Percentiles rank a stretch among this genome's conserved stretches.
phyloP scores from a whole-genome alignment of 1,284 basidiomycete species.

The Cutaneotrichosporon dermatis region DNA sequence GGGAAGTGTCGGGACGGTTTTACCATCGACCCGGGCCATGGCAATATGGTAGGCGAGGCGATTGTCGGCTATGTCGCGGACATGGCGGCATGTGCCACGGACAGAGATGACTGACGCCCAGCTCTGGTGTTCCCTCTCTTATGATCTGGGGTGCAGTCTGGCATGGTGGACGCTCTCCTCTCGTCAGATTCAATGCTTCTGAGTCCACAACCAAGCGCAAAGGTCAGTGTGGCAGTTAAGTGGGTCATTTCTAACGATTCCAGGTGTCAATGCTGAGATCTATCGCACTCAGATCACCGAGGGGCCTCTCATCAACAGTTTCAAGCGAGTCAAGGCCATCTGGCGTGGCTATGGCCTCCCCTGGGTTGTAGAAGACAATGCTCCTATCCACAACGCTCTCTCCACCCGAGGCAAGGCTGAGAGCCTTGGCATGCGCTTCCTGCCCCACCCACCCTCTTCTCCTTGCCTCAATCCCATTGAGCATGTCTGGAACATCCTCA shows the following conservation, averaged over 20 bases:
- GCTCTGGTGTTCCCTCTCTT: not conserved
- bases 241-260: not conserved
- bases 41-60: too few species aligned
- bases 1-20: too few species aligned
- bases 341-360: not conserved
- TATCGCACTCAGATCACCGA: conserved; percentile 10
- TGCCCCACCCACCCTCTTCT: not conserved
- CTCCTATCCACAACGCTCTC: not conserved
- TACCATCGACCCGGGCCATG: too few species aligned
- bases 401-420: not conserved
- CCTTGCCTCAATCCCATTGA: conserved; percentile 5
- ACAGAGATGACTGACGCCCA: not conserved
- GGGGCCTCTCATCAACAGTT: not conserved
- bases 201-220: conserved; percentile 6
- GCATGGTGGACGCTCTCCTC: conserved; percentile 11
- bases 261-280: conserved; percentile 7
- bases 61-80: too few species aligned
- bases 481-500: not conserved
- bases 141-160: conserved; percentile 12
- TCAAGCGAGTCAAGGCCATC: not conserved
- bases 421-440: not conserved
- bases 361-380: conserved; percentile 1
- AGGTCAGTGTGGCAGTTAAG: not conserved
- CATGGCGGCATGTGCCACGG: too few species aligned
- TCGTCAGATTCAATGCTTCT: conserved; percentile 2